Conservation (phyloP, 1,284 basidiomycete species). For the Pterulicium gracile region DNA sequence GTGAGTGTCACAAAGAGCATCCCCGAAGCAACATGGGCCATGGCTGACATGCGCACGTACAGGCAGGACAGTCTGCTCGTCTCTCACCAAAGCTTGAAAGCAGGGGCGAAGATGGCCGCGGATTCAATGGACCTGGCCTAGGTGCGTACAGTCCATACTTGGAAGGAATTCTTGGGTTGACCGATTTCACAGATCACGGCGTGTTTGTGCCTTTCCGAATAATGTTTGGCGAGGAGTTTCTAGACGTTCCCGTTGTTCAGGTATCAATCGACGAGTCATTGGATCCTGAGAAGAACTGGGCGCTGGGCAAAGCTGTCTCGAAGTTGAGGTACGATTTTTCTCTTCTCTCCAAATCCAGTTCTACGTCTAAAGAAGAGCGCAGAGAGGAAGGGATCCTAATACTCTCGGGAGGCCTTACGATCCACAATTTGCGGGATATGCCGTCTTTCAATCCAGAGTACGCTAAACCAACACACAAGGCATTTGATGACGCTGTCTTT, state of each 20-base stretch:
- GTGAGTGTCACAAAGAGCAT: constrained; percentile 19
- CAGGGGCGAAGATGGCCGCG: constrained; percentile 60
- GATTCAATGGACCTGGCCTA: constrained; percentile 46
- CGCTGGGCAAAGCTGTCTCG: constrained; percentile 48
- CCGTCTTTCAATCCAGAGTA: constrained; percentile 39
- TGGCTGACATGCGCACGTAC: constrained; percentile 4
- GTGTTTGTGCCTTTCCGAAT: constrained; percentile 68
- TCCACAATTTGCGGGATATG: constrained; percentile 57
- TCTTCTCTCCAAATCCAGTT: constrained; percentile 5
- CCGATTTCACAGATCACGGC: constrained; percentile 46
- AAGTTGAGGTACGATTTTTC: constrained; percentile 35
- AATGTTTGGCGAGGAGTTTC: constrained; percentile 63
- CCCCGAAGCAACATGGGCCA: not conserved
- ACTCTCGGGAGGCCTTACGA: constrained; percentile 57
- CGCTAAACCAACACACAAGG: constrained; percentile 35
- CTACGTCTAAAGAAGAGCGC: constrained; percentile 8
- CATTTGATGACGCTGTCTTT: constrained; percentile 50
- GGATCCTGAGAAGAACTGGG: constrained; percentile 53
- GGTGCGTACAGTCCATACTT: not conserved
- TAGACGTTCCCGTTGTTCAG: constrained; percentile 53
- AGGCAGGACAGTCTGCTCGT: constrained; percentile 50
- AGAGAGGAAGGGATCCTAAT: constrained; percentile 57
- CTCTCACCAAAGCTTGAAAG: constrained; percentile 37
- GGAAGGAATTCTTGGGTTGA: constrained; percentile 11
- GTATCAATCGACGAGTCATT: constrained; percentile 58